These are phyloP conservation scores for Fusarium napiforme DNA, from an alignment of 2,329 filamentous ascomycete species.

Conservation along the genomic window DNA sequence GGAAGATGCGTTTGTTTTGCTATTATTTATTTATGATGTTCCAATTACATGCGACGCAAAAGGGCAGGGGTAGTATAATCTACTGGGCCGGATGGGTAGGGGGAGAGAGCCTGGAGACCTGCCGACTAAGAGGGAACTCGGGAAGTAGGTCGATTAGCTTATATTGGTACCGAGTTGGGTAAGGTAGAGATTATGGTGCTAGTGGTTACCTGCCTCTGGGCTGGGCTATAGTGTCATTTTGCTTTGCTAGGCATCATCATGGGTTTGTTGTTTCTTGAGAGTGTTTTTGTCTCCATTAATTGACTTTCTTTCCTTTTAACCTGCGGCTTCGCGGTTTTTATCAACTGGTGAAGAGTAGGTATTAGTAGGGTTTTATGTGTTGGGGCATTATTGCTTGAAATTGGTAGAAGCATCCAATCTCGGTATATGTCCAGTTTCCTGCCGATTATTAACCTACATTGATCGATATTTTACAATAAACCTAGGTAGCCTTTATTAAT, in stretches of 20 bases:
- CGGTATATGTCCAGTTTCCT: not conserved
- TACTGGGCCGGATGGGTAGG: not conserved
- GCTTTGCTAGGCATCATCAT: constrained; percentile 21
- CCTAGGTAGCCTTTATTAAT: not conserved
- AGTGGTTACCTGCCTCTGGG: constrained; percentile 10
- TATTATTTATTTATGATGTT: constrained; percentile 14
- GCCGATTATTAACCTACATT: not conserved
- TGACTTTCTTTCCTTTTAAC: constrained; percentile 17
- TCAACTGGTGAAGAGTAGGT: not conserved
- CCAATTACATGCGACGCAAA: not conserved
- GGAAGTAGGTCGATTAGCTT: not conserved
- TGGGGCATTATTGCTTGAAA: not conserved
- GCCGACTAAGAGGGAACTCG: not conserved
- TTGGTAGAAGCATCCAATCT: not conserved
- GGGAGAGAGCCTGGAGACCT: not conserved
- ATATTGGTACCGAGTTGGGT: not conserved
- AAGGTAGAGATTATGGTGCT: constrained; percentile 6
- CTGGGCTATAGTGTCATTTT: constrained; percentile 11
- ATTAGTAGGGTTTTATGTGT: not conserved
- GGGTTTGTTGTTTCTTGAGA: constrained; percentile 28
- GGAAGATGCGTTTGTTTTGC: constrained; percentile 15
- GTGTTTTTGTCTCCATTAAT: constrained; percentile 30
- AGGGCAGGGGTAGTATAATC: not conserved
- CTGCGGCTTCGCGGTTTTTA: not conserved
- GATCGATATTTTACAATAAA: not conserved